These are phyloP conservation scores for Abrus pulchellus DNA, from an alignment of 306 rosid species.

Conservation along the genomic window DNA sequence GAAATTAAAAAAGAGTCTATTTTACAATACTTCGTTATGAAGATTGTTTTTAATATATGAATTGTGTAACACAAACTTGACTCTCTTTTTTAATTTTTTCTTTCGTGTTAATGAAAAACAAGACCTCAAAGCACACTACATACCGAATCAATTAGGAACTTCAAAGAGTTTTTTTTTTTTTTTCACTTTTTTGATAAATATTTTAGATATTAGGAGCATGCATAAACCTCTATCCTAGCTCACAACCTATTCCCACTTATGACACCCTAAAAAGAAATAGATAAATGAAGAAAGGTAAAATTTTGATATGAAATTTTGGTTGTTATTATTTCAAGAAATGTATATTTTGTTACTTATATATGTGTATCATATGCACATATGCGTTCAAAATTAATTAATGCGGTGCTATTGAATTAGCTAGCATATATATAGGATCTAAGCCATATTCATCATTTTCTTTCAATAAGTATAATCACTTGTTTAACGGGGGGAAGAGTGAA, in stretches of 20 bases:
- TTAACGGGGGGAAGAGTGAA: not conserved
- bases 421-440: not conserved
- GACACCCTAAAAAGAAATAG: not conserved
- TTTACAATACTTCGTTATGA: not conserved
- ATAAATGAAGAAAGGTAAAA: not conserved
- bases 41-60: not conserved
- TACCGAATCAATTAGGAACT: not conserved
- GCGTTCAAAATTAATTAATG: not conserved
- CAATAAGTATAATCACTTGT: not conserved
- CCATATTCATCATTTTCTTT: not conserved
- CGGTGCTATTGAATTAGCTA: not conserved
- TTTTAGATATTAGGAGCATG: too few species aligned
- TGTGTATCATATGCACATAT: not conserved
- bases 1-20: not conserved
- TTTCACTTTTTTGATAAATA: too few species aligned
- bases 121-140: not conserved
- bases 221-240: not conserved
- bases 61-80: not conserved
- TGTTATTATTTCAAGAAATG: too few species aligned
- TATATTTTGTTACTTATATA: not conserved
- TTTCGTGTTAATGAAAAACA: not conserved
- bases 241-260: not conserved
- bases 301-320: not conserved
- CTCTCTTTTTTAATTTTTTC: not conserved
- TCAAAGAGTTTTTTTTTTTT: too few species aligned